Evolutionary conservation across 441 rosid genomes (phyloP).

Genomic region (Biscutella laevigata): DNA sequence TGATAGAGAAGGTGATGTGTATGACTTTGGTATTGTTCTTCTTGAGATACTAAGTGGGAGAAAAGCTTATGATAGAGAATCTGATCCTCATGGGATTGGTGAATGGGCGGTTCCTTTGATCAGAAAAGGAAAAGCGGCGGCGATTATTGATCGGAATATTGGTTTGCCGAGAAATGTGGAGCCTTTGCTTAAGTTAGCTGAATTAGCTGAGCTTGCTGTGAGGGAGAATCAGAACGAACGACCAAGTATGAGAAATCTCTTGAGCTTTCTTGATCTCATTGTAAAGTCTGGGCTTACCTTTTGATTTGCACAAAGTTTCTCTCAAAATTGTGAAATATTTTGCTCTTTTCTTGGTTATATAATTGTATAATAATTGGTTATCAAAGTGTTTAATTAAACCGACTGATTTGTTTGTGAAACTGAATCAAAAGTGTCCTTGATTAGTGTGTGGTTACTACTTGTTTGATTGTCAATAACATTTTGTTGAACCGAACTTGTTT

Average conservation of each 20-base stretch:
- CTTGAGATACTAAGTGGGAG: slow-evolving; percentile 39
- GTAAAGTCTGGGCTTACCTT: slow-evolving; percentile 40
- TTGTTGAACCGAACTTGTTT: no score
- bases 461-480: neutral
- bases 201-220: slow-evolving; percentile 44
- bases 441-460: neutral
- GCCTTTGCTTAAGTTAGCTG: slow-evolving; percentile 52
- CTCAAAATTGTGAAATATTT: slow-evolving; percentile 13
- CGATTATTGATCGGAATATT: slow-evolving; percentile 40
- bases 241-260: slow-evolving; percentile 34
- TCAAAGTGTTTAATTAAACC: slow-evolving; percentile 15
- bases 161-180: slow-evolving; percentile 51
- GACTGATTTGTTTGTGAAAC: slow-evolving; percentile 1
- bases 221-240: slow-evolving; percentile 41
- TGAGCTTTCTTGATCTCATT: slow-evolving; percentile 34
- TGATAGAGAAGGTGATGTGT: slow-evolving; percentile 35
- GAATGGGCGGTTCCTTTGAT: slow-evolving; percentile 53
- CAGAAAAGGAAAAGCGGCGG: slow-evolving; percentile 48
- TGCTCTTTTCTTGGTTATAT: neutral
- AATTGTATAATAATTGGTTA: slow-evolving; percentile 16
- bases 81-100: slow-evolving; percentile 25
- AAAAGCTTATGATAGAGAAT: slow-evolving; percentile 32
- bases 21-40: slow-evolving; percentile 37
- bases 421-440: neutral
- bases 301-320: slow-evolving; percentile 10